A percentile compares a stretch with the other conserved stretches of the same genome.
These are phyloP conservation scores for Cafeteria roenbergensis DNA, from an alignment of 108 stramenopile species.

Conservation along the genomic window DNA sequence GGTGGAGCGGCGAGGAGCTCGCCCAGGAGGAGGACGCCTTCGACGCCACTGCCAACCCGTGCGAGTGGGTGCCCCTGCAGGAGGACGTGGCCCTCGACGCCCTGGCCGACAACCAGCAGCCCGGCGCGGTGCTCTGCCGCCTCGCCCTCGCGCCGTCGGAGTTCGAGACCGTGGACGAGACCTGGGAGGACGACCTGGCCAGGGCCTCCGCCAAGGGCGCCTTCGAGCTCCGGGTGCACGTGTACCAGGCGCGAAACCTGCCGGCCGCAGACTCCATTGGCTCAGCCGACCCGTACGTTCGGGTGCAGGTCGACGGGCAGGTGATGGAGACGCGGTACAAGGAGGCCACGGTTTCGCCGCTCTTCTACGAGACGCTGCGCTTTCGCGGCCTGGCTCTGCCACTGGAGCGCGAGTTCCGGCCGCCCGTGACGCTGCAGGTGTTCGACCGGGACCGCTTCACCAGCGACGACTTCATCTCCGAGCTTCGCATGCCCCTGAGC, in stretches of 20 bases:
- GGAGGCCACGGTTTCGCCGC: slow-evolving; percentile 28
- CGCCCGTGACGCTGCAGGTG: slow-evolving; percentile 31
- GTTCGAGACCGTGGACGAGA: slow-evolving; percentile 1
- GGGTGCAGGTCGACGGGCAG: slow-evolving; percentile 32
- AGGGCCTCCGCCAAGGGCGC: not conserved
- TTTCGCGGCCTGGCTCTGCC: slow-evolving; percentile 21
- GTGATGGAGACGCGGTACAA: slow-evolving; percentile 3
- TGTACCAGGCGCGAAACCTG: slow-evolving; percentile 35
- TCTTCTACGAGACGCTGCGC: slow-evolving; percentile 38
- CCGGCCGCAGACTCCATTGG: slow-evolving; percentile 48
- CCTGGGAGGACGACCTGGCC: slow-evolving; percentile 18
- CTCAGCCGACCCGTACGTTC: slow-evolving; percentile 43
- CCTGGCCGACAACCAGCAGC: slow-evolving; percentile 28
- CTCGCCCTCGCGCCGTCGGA: slow-evolving; percentile 32
- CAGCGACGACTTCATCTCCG: slow-evolving; percentile 13
- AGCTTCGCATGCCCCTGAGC: not conserved
- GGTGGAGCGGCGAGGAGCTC: slow-evolving; percentile 17
- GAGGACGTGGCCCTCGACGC: slow-evolving; percentile 35
- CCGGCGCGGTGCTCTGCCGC: slow-evolving; percentile 33
- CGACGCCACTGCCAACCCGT: no score
- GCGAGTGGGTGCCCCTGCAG: slow-evolving; percentile 31
- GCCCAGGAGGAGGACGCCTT: no score
- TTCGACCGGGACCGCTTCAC: slow-evolving; percentile 28
- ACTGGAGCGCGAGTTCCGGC: slow-evolving; percentile 17
- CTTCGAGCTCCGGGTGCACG: slow-evolving; percentile 33